phyloP scores from a whole-genome alignment of 495 filamentous ascomycete species.

The Cercophora newfieldiana region DNA sequence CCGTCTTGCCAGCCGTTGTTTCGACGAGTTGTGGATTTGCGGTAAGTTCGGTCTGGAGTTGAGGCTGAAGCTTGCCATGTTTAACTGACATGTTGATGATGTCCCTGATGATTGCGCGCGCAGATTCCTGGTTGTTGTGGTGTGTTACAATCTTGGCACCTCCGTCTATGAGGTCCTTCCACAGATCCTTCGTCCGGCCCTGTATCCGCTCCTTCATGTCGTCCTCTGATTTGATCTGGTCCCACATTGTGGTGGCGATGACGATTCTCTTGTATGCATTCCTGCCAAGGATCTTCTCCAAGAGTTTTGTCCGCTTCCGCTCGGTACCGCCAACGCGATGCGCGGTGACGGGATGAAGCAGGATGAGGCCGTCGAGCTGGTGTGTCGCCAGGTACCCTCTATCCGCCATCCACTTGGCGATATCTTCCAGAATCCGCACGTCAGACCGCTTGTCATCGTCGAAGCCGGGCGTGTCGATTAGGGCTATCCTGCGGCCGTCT shows the following conservation, averaged over 20 bases:
- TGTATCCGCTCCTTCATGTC: neutral
- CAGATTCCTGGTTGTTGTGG: neutral
- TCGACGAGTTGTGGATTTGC: neutral
- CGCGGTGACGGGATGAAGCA: slow-evolving; percentile 3
- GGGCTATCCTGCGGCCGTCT: slow-evolving; percentile 13
- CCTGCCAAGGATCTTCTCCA: neutral
- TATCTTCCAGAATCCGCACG: slow-evolving; percentile 40
- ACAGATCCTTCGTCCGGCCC: neutral
- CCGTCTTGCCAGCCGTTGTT: neutral
- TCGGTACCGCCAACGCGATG: slow-evolving; percentile 4
- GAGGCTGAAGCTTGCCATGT: neutral
- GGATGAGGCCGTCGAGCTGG: slow-evolving; percentile 1
- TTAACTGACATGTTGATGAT: neutral
- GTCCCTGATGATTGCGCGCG: neutral
- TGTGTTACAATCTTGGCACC: neutral
- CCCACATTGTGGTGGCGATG: slow-evolving; percentile 1
- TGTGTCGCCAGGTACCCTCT: neutral
- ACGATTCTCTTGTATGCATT: neutral
- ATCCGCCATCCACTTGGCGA: slow-evolving; percentile 23
- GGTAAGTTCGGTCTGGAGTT: neutral
- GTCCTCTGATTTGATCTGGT: neutral
- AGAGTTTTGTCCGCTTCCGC: neutral
- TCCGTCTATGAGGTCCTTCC: neutral
- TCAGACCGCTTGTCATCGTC: slow-evolving; percentile 43
- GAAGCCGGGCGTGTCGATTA: slow-evolving; percentile 50